phyloP scores from a whole-genome alignment of 2,329 filamentous ascomycete genomes.

The Fusarium tricinctum region DNA sequence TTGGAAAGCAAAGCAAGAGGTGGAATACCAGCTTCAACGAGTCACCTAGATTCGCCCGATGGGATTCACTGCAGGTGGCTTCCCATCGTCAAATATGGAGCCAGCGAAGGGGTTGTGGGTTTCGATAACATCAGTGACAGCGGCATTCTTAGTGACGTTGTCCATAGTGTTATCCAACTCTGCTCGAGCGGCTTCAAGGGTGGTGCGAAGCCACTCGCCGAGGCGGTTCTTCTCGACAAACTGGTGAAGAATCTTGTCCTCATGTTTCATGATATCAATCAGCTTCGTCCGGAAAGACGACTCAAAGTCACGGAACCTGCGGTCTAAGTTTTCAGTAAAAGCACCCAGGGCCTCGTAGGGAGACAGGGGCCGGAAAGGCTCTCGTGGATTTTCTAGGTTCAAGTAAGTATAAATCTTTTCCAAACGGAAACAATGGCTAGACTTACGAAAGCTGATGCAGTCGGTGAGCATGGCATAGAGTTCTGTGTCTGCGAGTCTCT shows the following conservation, averaged over 20 bases:
- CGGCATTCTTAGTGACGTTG: conserved; percentile 47
- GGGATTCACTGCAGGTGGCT: conserved; percentile 23
- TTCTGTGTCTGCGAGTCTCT: conserved; percentile 73
- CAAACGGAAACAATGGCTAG: neutral
- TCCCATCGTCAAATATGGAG: conserved; percentile 42
- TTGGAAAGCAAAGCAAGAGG: conserved; percentile 4
- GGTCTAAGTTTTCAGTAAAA: conserved; percentile 72
- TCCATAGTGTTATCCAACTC: conserved; percentile 54
- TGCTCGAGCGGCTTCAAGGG: conserved; percentile 56
- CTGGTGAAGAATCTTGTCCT: conserved; percentile 75
- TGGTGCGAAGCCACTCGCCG: conserved; percentile 72
- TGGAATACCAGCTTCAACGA: conserved; percentile 2
- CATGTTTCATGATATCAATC: conserved; percentile 77
- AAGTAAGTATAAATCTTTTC: conserved; percentile 48
- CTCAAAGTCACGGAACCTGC: conserved; percentile 71
- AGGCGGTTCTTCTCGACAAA: conserved; percentile 78
- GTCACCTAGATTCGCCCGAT: conserved; percentile 13
- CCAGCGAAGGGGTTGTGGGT: conserved; percentile 24
- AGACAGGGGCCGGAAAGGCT: conserved; percentile 61
- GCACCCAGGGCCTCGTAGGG: conserved; percentile 71
- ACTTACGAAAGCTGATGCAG: conserved; percentile 75
- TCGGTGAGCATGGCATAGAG: conserved; percentile 76
- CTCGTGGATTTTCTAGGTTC: conserved; percentile 58
- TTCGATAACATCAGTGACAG: conserved; percentile 9
- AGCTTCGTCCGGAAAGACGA: conserved; percentile 76